Conservation (phyloP, 2,329 filamentous ascomycete genomes). For the Escovopsis sp. region DNA sequence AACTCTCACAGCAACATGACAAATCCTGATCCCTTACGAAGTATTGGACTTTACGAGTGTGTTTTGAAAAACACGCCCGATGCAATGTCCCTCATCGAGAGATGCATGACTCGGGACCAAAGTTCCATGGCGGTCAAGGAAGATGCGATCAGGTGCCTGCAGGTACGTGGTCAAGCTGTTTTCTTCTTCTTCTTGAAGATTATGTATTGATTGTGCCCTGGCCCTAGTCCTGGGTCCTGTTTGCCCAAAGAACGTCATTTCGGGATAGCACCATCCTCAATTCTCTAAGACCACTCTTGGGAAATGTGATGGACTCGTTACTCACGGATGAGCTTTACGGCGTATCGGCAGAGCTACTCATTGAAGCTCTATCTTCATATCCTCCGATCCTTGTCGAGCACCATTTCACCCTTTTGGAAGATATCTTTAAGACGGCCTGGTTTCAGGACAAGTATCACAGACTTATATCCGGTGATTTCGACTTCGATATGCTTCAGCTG, state of each 20-base stretch:
- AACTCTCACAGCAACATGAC: slow-evolving; percentile 6
- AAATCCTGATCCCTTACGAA: slow-evolving; percentile 9
- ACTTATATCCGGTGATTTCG: slow-evolving; percentile 44
- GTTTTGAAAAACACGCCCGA: slow-evolving; percentile 27
- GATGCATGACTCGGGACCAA: slow-evolving; percentile 19
- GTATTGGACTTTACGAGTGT: slow-evolving; percentile 23
- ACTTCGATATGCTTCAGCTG: slow-evolving; percentile 50
- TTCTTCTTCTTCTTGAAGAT: slow-evolving; percentile 7
- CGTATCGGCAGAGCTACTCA: slow-evolving; percentile 47
- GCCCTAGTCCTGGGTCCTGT: slow-evolving; percentile 54
- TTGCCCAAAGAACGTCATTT: slow-evolving; percentile 50
- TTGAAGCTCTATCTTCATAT: slow-evolving; percentile 50
- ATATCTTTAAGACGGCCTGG: slow-evolving; percentile 47
- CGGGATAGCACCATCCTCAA: slow-evolving; percentile 41
- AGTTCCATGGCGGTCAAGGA: slow-evolving; percentile 25
- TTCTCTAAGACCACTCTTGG: slow-evolving; percentile 44
- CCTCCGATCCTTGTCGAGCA: slow-evolving; percentile 44
- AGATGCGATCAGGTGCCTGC: slow-evolving; percentile 46
- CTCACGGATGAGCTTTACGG: slow-evolving; percentile 43
- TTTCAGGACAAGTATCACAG: slow-evolving; percentile 39
- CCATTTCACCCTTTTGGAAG: slow-evolving; percentile 42
- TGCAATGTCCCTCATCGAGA: slow-evolving; percentile 24
- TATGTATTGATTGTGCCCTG: neutral
- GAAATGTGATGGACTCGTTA: slow-evolving; percentile 46
- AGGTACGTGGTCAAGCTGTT: slow-evolving; percentile 28